Evolutionary conservation across 179 eudicot genomes (phyloP).

Genomic region (Heliamphora pulchella): DNA sequence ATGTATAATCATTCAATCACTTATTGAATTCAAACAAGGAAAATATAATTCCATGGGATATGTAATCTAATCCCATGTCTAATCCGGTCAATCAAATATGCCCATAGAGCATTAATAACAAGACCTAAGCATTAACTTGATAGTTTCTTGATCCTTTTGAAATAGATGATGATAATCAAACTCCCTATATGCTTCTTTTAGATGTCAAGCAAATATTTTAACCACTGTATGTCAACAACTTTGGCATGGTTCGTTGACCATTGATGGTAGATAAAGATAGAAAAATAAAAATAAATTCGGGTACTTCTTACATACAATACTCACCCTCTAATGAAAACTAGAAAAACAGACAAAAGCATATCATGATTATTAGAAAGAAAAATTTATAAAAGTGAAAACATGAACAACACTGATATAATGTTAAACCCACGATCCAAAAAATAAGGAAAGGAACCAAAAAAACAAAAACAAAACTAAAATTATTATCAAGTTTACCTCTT

Average conservation of each 20-base stretch:
- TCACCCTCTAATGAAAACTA: not conserved
- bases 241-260: not conserved
- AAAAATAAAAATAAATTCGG: not conserved
- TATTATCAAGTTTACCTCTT: conserved; percentile 44
- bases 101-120: not conserved
- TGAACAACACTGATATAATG: not conserved
- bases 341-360: not conserved
- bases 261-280: not conserved
- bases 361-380: not conserved
- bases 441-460: not conserved
- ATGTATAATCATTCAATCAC: no score
- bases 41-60: no score
- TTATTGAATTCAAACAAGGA: no score
- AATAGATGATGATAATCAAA: not conserved
- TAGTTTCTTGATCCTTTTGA: not conserved
- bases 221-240: conserved; percentile 3
- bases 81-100: no score
- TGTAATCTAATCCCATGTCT: no score
- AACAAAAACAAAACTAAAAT: not conserved
- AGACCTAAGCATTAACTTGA: not conserved
- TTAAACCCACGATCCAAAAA: not conserved
- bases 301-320: not conserved
- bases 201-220: not conserved
- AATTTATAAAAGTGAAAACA: not conserved
- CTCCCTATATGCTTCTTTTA: not conserved